Conservation (phyloP, 345 rosid species). For the Acer negundo region DNA sequence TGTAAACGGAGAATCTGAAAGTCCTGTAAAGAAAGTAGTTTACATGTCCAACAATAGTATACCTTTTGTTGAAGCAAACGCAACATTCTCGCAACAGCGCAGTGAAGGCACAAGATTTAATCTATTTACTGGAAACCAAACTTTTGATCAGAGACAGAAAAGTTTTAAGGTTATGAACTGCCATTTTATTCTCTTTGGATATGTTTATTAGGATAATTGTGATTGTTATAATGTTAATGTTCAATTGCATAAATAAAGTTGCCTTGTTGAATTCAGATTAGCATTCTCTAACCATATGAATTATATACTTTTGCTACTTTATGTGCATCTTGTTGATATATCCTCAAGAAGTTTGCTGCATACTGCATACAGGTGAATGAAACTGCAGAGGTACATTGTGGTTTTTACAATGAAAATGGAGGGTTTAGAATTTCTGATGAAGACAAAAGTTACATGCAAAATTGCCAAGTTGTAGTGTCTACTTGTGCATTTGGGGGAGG, state of each 20-base stretch:
- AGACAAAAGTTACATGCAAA: slow-evolving; percentile 68
- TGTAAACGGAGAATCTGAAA: slow-evolving; percentile 34
- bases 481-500: slow-evolving; percentile 99
- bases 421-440: slow-evolving; percentile 69
- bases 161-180: slow-evolving; percentile 71
- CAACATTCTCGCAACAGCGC: slow-evolving; percentile 30
- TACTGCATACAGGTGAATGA: slow-evolving; percentile 58
- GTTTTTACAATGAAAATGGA: slow-evolving; percentile 77
- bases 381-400: slow-evolving; percentile 71
- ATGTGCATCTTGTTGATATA: slow-evolving; percentile 14
- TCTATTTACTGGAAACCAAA: slow-evolving; percentile 81
- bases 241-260: not conserved
- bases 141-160: slow-evolving; percentile 68
- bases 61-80: slow-evolving; percentile 22
- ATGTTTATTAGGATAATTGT: not conserved
- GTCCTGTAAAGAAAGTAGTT: slow-evolving; percentile 57
- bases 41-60: slow-evolving; percentile 50
- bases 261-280: not conserved
- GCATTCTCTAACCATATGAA: not conserved
- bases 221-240: not conserved
- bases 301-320: not conserved
- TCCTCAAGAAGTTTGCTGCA: slow-evolving; percentile 16
- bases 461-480: slow-evolving; percentile 69
- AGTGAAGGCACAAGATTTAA: slow-evolving; percentile 60
- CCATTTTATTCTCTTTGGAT: not conserved